Evolutionary conservation across 768 basidiomycete genomes (phyloP), one percentile per base, ranked within the genome.

Genomic region (Lenzites betulinus): DNA sequence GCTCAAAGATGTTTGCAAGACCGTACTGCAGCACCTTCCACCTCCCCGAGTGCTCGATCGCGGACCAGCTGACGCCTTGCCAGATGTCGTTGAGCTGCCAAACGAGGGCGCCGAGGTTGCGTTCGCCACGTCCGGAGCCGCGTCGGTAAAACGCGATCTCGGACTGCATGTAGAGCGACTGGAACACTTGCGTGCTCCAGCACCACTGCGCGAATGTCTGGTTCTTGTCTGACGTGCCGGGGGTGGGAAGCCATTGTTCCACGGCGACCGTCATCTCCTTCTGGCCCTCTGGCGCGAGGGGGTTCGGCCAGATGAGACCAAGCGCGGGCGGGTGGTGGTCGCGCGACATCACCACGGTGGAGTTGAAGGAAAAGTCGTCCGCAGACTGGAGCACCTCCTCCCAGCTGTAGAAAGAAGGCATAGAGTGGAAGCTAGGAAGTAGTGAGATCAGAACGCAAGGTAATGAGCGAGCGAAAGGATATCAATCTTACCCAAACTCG

Each of bases 171-270:
- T 80, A 78, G 77, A 85, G 78, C 20, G 80, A 73, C 64, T 85
- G 84, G 79, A 85, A 85, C 20, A 85, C 62, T 64, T 85, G 84
- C 2, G 83, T 85, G 69, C 81, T 83, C 74, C 77, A 86, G 70
- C 81, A 84, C 83, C 83, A 84, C 66, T 85, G 82, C 0, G 83
- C 80, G 68, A 86, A 85, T 0, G 83, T 85, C 65, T 82, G 79
- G 61, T 86, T 83, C 26, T 77, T 59, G 65, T 82, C 75, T 18
- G 76, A 59, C 1, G 79, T 81, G 8, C 67, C 69, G 4, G 83
- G 83, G 0, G 77, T 79, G 1, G 83, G 83, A 13, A 85, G 77
- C 82, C 83, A 85, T n/a, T 73, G 63, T 58, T 82, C 75, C 35
- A 84, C 83, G 8, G 76, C 82, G 25, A 67, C 59, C 1, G 79